These are phyloP conservation scores for Auriculariales sp. DNA, from an alignment of 768 basidiomycete genomes.

Conservation along the genomic window DNA sequence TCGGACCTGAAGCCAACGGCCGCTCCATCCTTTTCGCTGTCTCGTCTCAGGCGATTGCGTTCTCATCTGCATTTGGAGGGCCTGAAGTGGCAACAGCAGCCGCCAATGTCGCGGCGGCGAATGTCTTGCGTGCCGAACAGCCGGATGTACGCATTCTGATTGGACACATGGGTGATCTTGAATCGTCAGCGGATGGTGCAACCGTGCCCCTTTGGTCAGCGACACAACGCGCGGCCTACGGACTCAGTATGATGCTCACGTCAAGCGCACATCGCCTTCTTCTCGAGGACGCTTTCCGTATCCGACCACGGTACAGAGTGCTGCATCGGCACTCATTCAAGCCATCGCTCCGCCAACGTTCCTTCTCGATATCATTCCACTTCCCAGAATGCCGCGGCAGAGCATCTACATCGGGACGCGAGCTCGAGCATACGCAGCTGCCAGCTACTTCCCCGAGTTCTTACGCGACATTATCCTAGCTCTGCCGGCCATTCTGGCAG, in stretches of 20 bases:
- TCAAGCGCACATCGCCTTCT: conserved; percentile 7
- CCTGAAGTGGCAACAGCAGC: conserved; percentile 67
- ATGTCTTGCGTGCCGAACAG: conserved; percentile 61
- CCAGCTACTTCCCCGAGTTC: conserved; percentile 51
- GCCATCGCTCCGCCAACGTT: conserved; percentile 54
- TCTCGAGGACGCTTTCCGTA: conserved; percentile 17
- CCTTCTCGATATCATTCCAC: conserved; percentile 60
- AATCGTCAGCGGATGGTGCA: too few relatives aligned
- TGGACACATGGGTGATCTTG: conserved; percentile 49
- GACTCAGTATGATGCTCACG: conserved; percentile 11
- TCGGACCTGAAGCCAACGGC: conserved; percentile 37
- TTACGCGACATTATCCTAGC: conserved; percentile 51
- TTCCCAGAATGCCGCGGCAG: background rate
- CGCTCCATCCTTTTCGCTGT: conserved; percentile 50
- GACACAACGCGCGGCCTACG: too few relatives aligned
- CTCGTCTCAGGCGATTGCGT: conserved; percentile 62
- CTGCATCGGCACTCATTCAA: conserved; percentile 37
- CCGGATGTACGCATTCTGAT: conserved; percentile 33
- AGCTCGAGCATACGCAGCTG: conserved; percentile 58
- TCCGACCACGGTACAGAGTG: conserved; percentile 30
- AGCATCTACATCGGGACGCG: conserved; percentile 7
- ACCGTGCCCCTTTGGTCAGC: too few relatives aligned
- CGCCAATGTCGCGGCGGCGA: conserved; percentile 58
- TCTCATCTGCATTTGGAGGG: conserved; percentile 42
- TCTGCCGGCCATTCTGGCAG: conserved; percentile 51